A percentile compares a stretch with the other conserved stretches of the same genome.
Evolutionary conservation across 106 monocot species (phyloP).

Genomic region (Dendrobium catenatum): DNA sequence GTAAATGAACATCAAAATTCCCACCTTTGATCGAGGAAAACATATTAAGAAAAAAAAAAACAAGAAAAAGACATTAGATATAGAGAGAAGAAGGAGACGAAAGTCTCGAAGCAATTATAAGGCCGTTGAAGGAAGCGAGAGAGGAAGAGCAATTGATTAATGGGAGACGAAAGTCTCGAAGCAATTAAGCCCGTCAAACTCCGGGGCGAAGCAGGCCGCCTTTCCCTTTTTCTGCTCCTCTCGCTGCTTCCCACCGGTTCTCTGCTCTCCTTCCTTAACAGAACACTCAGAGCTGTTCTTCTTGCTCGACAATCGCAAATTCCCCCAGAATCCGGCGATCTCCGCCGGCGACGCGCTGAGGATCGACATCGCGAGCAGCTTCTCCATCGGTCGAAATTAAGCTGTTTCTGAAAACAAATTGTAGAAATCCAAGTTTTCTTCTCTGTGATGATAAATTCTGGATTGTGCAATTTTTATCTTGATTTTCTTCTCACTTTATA

Average conservation of each 20-base stretch:
- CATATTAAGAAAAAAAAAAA: not conserved
- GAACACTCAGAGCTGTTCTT: not conserved
- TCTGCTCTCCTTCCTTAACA: not conserved
- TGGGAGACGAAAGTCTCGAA: slow-evolving; percentile 41
- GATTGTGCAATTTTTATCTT: not conserved
- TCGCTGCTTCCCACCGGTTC: not conserved
- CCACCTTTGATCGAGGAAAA: too few species aligned
- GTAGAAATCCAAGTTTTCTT: not conserved
- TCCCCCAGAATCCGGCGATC: slow-evolving; percentile 7
- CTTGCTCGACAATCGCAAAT: not conserved
- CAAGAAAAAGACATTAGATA: not conserved
- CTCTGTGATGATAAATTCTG: not conserved
- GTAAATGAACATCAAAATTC: too few species aligned
- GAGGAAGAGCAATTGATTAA: slow-evolving; percentile 9
- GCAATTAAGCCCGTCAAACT: slow-evolving; percentile 55
- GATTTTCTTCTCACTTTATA: slow-evolving; percentile 1
- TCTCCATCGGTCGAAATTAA: not conserved
- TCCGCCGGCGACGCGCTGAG: slow-evolving; percentile 9
- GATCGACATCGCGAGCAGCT: slow-evolving; percentile 9
- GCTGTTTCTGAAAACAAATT: too few species aligned
- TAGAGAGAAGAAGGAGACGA: slow-evolving; percentile 11
- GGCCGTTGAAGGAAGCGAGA: slow-evolving; percentile 25
- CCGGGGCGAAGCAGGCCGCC: slow-evolving; percentile 25
- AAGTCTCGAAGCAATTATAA: slow-evolving; percentile 44
- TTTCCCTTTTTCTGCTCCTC: not conserved